These are phyloP conservation scores for Wickerhamomyces bovis DNA, from an alignment of 805 yeast genomes.

Conservation along the genomic window DNA sequence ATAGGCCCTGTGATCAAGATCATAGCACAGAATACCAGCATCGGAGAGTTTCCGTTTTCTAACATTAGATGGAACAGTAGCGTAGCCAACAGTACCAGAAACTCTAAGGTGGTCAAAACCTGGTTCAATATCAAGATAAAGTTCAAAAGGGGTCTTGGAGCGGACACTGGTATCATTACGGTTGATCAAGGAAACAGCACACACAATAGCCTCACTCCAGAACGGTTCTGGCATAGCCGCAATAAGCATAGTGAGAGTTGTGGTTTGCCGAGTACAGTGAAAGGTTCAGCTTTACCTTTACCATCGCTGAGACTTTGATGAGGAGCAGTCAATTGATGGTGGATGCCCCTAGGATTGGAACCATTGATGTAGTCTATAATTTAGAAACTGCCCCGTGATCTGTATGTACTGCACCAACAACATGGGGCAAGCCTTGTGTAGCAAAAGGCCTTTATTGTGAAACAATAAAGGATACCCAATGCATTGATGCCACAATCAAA, in stretches of 20 bases:
- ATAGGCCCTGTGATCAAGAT: constrained; percentile 2
- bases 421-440: no score
- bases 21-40: constrained; percentile 1
- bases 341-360: neutral
- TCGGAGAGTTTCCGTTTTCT: neutral
- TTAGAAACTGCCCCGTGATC: no score
- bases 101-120: constrained; percentile 1
- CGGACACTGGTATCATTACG: neutral
- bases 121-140: neutral
- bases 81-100: constrained; percentile 1
- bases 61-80: neutral
- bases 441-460: no score
- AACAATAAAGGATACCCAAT: neutral
- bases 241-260: neutral
- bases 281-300: neutral
- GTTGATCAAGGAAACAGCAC: neutral
- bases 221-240: neutral
- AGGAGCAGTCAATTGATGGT: neutral
- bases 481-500: neutral
- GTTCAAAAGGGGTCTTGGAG: neutral
- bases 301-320: neutral
- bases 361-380: neutral
- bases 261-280: neutral
- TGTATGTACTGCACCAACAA: no score
- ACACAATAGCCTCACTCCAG: neutral